Conservation (phyloP, 2,329 filamentous ascomycete genomes). For the Epichloe gansuensis region DNA sequence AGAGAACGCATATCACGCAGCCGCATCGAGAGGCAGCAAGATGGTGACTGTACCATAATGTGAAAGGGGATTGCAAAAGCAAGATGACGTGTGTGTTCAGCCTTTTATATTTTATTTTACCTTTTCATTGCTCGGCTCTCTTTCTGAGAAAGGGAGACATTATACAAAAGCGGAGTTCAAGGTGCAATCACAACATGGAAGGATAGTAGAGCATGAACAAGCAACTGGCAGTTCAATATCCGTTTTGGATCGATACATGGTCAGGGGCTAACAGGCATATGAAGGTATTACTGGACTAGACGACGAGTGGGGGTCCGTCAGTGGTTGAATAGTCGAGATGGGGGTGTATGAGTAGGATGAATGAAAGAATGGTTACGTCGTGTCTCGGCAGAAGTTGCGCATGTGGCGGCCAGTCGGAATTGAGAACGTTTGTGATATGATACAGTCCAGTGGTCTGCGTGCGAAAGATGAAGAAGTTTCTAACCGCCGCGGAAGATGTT, state of each 20-base stretch:
- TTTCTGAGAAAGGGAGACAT: background rate
- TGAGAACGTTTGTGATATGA: background rate
- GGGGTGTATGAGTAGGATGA: background rate
- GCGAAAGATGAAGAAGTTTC: no score
- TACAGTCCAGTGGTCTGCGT: no score
- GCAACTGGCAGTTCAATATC: background rate
- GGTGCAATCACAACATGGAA: background rate
- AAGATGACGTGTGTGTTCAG: no score
- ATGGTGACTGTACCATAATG: constrained; percentile 83
- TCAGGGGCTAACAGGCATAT: background rate
- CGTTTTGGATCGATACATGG: background rate
- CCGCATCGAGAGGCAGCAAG: constrained; percentile 71
- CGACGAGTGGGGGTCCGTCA: background rate
- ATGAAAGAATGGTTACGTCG: background rate
- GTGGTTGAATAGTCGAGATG: background rate
- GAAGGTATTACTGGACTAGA: background rate
- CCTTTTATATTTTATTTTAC: no score
- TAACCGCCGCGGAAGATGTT: no score
- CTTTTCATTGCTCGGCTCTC: background rate
- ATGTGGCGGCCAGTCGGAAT: background rate
- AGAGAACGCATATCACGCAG: constrained; percentile 72
- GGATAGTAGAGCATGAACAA: background rate
- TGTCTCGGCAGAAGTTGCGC: no score
- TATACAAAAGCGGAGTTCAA: background rate
- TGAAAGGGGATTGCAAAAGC: constrained; percentile 26